Evolutionary conservation across 345 rosid species (phyloP).

Genomic region (Mangifera indica): DNA sequence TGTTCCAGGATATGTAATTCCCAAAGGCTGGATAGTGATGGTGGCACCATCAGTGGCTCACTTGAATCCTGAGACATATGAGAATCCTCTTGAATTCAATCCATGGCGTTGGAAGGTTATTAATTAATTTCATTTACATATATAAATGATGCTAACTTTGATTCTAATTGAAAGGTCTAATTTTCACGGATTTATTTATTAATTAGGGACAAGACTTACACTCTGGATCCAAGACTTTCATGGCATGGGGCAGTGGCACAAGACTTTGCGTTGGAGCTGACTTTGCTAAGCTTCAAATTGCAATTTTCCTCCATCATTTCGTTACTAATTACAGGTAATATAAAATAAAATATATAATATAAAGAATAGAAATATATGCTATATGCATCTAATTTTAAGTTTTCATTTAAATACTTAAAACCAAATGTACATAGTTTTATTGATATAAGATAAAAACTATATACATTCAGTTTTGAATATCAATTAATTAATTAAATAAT

Average conservation of each 20-base stretch:
- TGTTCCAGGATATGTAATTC: conserved; percentile 41
- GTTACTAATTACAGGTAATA: conserved; percentile 31
- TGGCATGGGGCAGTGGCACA: conserved; percentile 50
- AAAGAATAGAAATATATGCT: not conserved
- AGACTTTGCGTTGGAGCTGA: conserved; percentile 50
- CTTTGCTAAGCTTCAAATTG: conserved; percentile 36
- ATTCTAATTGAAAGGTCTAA: not conserved
- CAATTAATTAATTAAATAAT: no score
- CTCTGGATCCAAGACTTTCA: conserved; percentile 40
- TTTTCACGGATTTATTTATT: not conserved
- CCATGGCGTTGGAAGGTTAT: conserved; percentile 52
- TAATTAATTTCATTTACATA: no score
- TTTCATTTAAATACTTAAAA: no score
- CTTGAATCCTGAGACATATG: conserved; percentile 27
- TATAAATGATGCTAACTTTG: no score
- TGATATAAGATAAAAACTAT: no score
- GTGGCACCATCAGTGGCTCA: conserved; percentile 33
- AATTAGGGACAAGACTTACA: conserved; percentile 28
- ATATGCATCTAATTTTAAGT: no score
- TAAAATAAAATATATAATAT: not conserved
- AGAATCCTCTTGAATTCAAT: conserved; percentile 40
- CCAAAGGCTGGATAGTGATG: conserved; percentile 43
- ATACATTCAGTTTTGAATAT: no score
- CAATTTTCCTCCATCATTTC: conserved; percentile 36
- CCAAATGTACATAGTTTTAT: no score